These are phyloP conservation scores for Echium plantagineum DNA, from an alignment of 257 asterid genomes.

Conservation along the genomic window DNA sequence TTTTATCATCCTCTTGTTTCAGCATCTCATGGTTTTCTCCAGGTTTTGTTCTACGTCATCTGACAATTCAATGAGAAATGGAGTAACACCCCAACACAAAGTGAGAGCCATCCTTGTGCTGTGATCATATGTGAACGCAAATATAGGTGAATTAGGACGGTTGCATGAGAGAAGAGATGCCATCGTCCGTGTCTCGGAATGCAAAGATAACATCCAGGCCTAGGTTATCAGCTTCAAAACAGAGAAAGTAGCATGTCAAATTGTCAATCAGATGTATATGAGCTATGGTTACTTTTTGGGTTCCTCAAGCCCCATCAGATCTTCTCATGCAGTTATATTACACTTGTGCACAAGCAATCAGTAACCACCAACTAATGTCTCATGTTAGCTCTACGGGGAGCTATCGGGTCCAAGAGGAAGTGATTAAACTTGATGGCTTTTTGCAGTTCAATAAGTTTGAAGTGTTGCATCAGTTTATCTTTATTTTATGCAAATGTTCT, in stretches of 20 bases:
- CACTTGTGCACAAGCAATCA: too few species aligned
- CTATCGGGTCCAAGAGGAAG: too few species aligned
- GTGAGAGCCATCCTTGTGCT: conserved; percentile 64
- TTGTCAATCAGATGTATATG: background rate
- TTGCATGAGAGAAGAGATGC: conserved; percentile 67
- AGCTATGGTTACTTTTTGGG: too few species aligned
- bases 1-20: conserved; percentile 48
- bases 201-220: conserved; percentile 73
- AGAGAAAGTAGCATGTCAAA: background rate
- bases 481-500: too few species aligned
- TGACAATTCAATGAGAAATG: conserved; percentile 46
- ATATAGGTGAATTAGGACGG: conserved; percentile 70
- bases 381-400: too few species aligned
- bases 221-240: conserved; percentile 56
- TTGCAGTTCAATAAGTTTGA: too few species aligned
- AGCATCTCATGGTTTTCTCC: conserved; percentile 37
- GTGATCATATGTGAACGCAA: conserved; percentile 58
- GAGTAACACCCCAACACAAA: conserved; percentile 76
- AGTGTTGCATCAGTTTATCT: too few species aligned
- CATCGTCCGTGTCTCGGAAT: conserved; percentile 71
- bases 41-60: conserved; percentile 68
- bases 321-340: too few species aligned
- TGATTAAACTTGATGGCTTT: too few species aligned
- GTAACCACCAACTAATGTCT: too few species aligned
- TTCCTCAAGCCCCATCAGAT: too few species aligned